phyloP scores from a whole-genome alignment of 768 basidiomycete species.

The Suillus placidus region DNA sequence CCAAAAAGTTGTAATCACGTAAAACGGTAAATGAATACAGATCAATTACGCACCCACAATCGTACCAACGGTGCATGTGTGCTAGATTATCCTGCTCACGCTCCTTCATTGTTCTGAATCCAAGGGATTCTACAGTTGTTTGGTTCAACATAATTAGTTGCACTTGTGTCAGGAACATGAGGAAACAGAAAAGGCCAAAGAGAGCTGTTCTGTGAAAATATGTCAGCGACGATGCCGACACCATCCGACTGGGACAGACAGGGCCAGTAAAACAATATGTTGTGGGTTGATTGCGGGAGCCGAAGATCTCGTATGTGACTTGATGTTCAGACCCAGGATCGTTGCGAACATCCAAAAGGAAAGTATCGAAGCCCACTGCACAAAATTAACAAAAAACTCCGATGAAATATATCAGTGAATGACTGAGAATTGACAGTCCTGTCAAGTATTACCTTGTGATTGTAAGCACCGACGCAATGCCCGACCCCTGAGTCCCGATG shows the following conservation, averaged over 20 bases:
- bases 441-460: conserved; percentile 66
- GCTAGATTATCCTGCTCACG: conserved; percentile 57
- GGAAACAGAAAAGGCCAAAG: conserved; percentile 69
- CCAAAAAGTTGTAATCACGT: background rate
- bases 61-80: conserved; percentile 55
- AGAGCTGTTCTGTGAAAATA: conserved; percentile 55
- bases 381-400: conserved; percentile 86
- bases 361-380: conserved; percentile 61
- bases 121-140: conserved; percentile 82
- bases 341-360: conserved; percentile 66
- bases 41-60: conserved; percentile 48
- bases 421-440: conserved; percentile 13
- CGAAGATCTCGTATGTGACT: conserved; percentile 23
- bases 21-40: background rate
- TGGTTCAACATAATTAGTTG: conserved; percentile 61
- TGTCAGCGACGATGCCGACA: conserved; percentile 16
- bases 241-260: conserved; percentile 52
- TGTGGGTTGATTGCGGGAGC: conserved; percentile 57
- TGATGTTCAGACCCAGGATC: conserved; percentile 55
- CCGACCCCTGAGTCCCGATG: conserved; percentile 69
- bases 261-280: conserved; percentile 67
- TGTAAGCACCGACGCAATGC: conserved; percentile 90
- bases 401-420: background rate
- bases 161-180: conserved; percentile 61
- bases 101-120: conserved; percentile 59